Evolutionary conservation across 805 yeast species (phyloP).

Genomic region (Cyberlindnera saturnus): DNA sequence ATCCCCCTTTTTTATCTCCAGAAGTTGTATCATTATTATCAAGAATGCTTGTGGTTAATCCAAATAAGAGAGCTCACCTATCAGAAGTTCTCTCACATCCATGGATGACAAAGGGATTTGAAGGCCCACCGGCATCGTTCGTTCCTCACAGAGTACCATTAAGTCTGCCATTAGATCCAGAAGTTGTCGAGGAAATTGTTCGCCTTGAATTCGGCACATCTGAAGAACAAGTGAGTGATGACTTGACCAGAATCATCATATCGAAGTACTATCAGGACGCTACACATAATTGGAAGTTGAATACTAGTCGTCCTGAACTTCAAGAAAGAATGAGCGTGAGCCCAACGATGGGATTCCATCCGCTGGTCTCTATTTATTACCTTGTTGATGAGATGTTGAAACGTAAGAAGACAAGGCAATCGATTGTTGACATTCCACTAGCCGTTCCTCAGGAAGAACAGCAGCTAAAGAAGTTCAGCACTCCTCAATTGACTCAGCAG

Average conservation of each 20-base stretch:
- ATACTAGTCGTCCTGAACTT: constrained; percentile 4
- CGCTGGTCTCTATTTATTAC: constrained; percentile 79
- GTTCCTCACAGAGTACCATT: constrained; percentile 78
- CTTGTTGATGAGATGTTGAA: constrained; percentile 79
- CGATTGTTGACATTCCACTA: constrained; percentile 24
- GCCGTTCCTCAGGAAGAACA: constrained; percentile 9
- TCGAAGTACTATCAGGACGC: constrained; percentile 65
- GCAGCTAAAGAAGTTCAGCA: constrained; percentile 8
- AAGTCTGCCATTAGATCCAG: constrained; percentile 57
- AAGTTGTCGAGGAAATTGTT: constrained; percentile 68
- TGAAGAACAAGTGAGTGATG: constrained; percentile 48
- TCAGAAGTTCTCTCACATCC: constrained; percentile 81
- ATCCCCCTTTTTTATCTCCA: constrained; percentile 73
- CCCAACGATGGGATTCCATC: constrained; percentile 86
- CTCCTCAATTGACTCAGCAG: not conserved
- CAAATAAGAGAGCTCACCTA: constrained; percentile 70
- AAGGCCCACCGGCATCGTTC: constrained; percentile 60
- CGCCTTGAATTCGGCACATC: constrained; percentile 71
- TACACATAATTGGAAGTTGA: constrained; percentile 50
- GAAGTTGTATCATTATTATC: constrained; percentile 78
- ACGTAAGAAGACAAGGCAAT: constrained; percentile 58
- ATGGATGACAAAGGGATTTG: constrained; percentile 91
- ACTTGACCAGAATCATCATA: constrained; percentile 49
- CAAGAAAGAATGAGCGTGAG: constrained; percentile 17
- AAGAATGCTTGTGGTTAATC: constrained; percentile 90